Evolutionary conservation across 2,329 filamentous ascomycete species (phyloP), one percentile per base, ranked within the genome.

Genomic region (Penicillium sp.): DNA sequence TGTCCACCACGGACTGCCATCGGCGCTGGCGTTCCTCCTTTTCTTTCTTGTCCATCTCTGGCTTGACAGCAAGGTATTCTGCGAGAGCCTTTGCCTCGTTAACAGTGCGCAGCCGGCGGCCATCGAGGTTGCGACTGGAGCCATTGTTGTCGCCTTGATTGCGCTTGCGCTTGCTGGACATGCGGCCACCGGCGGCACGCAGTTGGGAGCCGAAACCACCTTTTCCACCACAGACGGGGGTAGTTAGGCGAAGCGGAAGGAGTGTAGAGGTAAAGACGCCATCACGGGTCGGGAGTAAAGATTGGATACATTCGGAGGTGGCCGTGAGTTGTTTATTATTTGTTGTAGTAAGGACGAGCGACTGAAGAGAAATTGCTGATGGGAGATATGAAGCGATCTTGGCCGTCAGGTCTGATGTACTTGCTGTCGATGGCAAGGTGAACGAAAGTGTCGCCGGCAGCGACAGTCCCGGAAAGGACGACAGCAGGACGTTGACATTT

Each of bases 181-280:
- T 99, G 78, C 96, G 93, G 41, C 96, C 94, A 71, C 96, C 94
- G 3, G 94, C 94, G 0, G 96, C 94, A 71, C 96, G 91, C 38
- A 99, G 86, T 75, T 99, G 96, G 1, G 93, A 97, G 53, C 94
- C 94, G 73, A 99, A 99, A 70, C 94, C 94, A 75, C 94, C 94
- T 73, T 99, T 99, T 72, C 96, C 96, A 79, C 96, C 94, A 66
- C 89, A 90, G 39, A 97, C 79, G 6, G 89, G 89, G 1, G 88
- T 81, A 7, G 87, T 88, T 31, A 99, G 85, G 53, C 92, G 90
- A 4, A 99, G 83, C 0, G 92, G 88, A 17, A 99, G 82, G 64
- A 97, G 88, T 35, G 86, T 86, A 79, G 89, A 85, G 53, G 83
- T 66, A 35, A 74, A 71, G 4, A 63, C 69, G 72, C 58, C 67